Conservation (phyloP, 2,329 filamentous ascomycete genomes). For the Aspergillus ochraceus region DNA sequence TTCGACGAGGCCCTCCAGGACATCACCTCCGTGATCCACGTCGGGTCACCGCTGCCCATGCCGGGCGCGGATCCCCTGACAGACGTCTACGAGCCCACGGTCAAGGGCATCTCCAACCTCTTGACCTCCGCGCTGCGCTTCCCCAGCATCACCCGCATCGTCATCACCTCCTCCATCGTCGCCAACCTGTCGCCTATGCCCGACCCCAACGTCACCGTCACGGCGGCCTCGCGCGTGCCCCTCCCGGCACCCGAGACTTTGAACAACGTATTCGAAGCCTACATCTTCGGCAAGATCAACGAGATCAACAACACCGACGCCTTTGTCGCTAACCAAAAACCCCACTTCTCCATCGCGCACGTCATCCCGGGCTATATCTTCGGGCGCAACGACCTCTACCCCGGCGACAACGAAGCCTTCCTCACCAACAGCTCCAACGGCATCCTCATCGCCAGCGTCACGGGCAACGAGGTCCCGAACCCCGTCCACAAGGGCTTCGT, state of each 20-base stretch:
- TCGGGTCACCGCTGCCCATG: slow-evolving; percentile 16
- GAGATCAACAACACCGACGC: not conserved
- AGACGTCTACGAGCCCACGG: slow-evolving; percentile 2
- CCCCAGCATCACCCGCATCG: not conserved
- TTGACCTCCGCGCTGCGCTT: not conserved
- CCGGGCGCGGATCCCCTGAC: slow-evolving; percentile 2
- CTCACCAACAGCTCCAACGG: not conserved
- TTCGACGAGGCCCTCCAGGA: slow-evolving; percentile 12
- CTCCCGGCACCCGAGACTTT: no score
- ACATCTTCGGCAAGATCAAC: not conserved
- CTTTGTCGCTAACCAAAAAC: not conserved
- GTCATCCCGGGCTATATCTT: not conserved
- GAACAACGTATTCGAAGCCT: not conserved
- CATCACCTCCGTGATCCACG: slow-evolving; percentile 16
- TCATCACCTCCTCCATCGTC: slow-evolving; percentile 1
- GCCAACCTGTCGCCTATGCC: not conserved
- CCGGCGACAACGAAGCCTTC: not conserved
- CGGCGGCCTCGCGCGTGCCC: not conserved
- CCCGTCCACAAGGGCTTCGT: not conserved
- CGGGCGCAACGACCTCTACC: not conserved
- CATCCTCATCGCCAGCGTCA: not conserved
- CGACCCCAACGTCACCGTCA: not conserved
- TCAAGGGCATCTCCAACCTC: not conserved
- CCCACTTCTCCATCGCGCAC: not conserved
- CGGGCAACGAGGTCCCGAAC: not conserved